Base-by-base conservation (phyloP, 108 stramenopile genomes). In the Mayamaea pseudoterrestris region DNA sequence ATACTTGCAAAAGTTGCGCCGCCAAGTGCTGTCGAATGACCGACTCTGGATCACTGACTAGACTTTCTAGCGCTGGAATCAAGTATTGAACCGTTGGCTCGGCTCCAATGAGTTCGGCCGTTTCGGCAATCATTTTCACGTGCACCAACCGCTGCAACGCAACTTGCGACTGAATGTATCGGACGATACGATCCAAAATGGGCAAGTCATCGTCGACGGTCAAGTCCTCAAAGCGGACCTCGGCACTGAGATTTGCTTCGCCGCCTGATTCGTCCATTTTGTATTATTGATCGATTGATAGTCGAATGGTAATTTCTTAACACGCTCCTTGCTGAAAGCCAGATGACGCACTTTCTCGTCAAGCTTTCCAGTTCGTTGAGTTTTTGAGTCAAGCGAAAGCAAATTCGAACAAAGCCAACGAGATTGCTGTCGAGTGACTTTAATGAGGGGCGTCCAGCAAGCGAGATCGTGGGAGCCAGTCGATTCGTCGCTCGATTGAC, bases 91-190 rank as follows among this genome's bases (percentile, higher is more conserved):
- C 50, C 1, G 83, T 77, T 21, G 61, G 23, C 27, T n/a, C 30
- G 30, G 16, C 28, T 31, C 93, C 91, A 0, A 83, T 68, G n/a
- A 71, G 48, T 20, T 79, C 62, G 8, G 93, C 87, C 12, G 84
- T 90, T 50, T 95, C 94, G 17, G 83, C 91, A 35, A 97, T 57
- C 94, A 97, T 95, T 68, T 93, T 92, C 16, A 95, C 93, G 61
- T 98, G 96, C 18, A 95, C 96, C 13, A 98, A 68, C 20, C 98
- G 75, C 48, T 98, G 98, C 34, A 98, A 63, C 0, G 94, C 95
- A 58, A 98, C 96, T 53, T 67, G 70, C 36, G 81, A 81, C 24
- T 69, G 83, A 57, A 74, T 75, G 64, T 97, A 98, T 30, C 83
- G 80, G 14, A 84, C 85, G 34, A 97, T 66, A 2, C 98, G 81